phyloP scores from a whole-genome alignment of 1,139 yeast genomes.

The Suhomyces anneliseae region DNA sequence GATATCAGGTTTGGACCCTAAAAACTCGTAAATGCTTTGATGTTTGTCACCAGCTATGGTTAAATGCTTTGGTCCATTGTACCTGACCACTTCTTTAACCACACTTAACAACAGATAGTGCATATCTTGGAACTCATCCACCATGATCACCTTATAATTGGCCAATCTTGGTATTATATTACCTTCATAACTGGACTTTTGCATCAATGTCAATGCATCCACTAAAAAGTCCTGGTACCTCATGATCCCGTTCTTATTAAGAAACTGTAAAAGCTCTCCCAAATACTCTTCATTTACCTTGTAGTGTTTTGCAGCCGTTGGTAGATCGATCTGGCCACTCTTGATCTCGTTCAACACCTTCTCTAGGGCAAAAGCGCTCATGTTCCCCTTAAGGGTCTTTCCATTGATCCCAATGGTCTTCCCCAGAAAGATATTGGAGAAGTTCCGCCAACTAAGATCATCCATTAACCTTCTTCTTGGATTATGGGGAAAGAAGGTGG shows the following conservation, averaged over 20 bases:
- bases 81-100: slow-evolving; percentile 35
- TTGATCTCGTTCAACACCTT: slow-evolving; percentile 32
- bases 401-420: slow-evolving; percentile 25
- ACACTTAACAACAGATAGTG: slow-evolving; percentile 51
- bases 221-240: slow-evolving; percentile 38
- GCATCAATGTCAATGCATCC: slow-evolving; percentile 30
- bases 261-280: slow-evolving; percentile 15
- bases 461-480: slow-evolving; percentile 45
- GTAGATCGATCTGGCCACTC: slow-evolving; percentile 26
- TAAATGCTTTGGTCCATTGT: slow-evolving; percentile 48
- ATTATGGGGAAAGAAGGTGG: slow-evolving; percentile 16
- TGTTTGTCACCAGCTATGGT: slow-evolving; percentile 73
- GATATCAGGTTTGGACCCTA: slow-evolving; percentile 49
- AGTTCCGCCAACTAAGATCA: slow-evolving; percentile 51
- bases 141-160: slow-evolving; percentile 43
- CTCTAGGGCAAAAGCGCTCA: slow-evolving; percentile 34
- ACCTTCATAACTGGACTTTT: slow-evolving; percentile 13
- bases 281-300: slow-evolving; percentile 23
- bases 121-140: slow-evolving; percentile 80
- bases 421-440: slow-evolving; percentile 35
- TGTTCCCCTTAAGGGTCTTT: slow-evolving; percentile 21
- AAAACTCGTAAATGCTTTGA: slow-evolving; percentile 68
- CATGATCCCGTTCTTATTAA: slow-evolving; percentile 33
- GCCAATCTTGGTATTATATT: slow-evolving; percentile 25
- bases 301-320: slow-evolving; percentile 25